Conservation (phyloP, 2,329 filamentous ascomycete species). For the Ascochyta pisi region DNA sequence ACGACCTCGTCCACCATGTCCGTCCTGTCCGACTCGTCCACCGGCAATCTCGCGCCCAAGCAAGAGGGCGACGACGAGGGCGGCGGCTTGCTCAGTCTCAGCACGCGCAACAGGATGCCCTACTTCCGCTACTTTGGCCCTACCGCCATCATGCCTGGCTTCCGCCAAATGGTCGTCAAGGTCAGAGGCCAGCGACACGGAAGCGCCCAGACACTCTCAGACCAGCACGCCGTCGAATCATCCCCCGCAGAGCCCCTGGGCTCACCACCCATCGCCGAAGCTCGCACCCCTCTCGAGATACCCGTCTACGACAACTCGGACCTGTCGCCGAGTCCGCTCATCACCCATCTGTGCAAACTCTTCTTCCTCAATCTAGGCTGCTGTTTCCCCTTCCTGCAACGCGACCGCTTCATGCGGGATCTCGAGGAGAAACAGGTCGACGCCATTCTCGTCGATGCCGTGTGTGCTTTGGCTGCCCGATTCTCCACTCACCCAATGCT, state of each 20-base stretch:
- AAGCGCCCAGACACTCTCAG: slow-evolving; percentile 64
- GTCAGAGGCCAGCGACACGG: slow-evolving; percentile 71
- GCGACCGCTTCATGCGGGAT: slow-evolving; percentile 74
- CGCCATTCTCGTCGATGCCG: slow-evolving; percentile 83
- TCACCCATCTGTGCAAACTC: slow-evolving; percentile 76
- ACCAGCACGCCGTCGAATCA: slow-evolving; percentile 45
- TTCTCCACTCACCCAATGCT: slow-evolving; percentile 71
- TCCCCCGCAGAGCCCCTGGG: slow-evolving; percentile 43
- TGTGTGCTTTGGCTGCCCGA: slow-evolving; percentile 81
- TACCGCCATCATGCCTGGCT: slow-evolving; percentile 88
- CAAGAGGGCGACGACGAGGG: slow-evolving; percentile 25
- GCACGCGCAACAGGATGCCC: slow-evolving; percentile 71
- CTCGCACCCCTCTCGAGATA: slow-evolving; percentile 52
- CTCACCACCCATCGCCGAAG: slow-evolving; percentile 45
- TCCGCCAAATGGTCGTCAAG: slow-evolving; percentile 89
- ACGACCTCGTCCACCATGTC: slow-evolving; percentile 26
- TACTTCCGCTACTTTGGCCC: slow-evolving; percentile 92
- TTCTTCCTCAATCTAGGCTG: slow-evolving; percentile 86
- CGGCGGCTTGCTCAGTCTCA: slow-evolving; percentile 48
- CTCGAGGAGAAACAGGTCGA: slow-evolving; percentile 82
- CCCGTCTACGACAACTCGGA: slow-evolving; percentile 81
- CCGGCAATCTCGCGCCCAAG: slow-evolving; percentile 25
- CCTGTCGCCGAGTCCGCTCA: slow-evolving; percentile 74
- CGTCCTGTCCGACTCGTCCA: slow-evolving; percentile 31
- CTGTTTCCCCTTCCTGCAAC: slow-evolving; percentile 82